phyloP scores from a whole-genome alignment of 139 green algal species.

The Zygnema cylindricum region DNA sequence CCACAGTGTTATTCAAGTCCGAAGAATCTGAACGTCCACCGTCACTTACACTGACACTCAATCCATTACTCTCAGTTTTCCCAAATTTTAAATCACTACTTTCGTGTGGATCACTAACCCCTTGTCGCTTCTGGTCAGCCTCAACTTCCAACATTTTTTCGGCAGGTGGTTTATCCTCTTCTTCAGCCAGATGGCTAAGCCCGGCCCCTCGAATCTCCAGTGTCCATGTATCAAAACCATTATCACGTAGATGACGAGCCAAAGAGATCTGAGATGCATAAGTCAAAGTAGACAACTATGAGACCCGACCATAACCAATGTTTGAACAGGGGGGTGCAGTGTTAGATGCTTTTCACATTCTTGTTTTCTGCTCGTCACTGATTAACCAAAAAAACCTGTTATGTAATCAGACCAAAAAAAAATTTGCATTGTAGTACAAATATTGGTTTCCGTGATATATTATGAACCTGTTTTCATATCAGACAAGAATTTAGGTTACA shows the following conservation, averaged over 20 bases:
- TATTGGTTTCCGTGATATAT: too few species aligned
- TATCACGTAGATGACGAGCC: slow-evolving; percentile 42
- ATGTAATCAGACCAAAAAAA: too few species aligned
- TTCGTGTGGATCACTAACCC: background rate
- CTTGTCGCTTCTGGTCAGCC: background rate
- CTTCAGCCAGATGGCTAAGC: slow-evolving; percentile 40
- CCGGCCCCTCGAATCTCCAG: slow-evolving; percentile 53
- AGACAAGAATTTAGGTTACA: too few species aligned
- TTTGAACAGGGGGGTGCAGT: too few species aligned
- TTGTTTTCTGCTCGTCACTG: too few species aligned
- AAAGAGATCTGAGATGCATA: slow-evolving; percentile 53
- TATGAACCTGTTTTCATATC: too few species aligned
- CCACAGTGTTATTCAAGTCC: slow-evolving; percentile 11
- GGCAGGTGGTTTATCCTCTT: background rate
- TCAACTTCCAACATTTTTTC: background rate
- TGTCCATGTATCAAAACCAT: slow-evolving; percentile 63
- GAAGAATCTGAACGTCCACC: background rate
- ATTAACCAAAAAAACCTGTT: background rate
- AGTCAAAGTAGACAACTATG: too few species aligned
- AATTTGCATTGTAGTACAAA: too few species aligned
- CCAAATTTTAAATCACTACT: slow-evolving; percentile 6
- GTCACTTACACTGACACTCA: background rate
- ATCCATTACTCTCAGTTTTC: background rate
- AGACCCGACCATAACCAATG: too few species aligned
- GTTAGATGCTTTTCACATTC: too few species aligned